Evolutionary conservation across 352 stramenopile genomes (phyloP).

Genomic region (Pythium guiyangense): DNA sequence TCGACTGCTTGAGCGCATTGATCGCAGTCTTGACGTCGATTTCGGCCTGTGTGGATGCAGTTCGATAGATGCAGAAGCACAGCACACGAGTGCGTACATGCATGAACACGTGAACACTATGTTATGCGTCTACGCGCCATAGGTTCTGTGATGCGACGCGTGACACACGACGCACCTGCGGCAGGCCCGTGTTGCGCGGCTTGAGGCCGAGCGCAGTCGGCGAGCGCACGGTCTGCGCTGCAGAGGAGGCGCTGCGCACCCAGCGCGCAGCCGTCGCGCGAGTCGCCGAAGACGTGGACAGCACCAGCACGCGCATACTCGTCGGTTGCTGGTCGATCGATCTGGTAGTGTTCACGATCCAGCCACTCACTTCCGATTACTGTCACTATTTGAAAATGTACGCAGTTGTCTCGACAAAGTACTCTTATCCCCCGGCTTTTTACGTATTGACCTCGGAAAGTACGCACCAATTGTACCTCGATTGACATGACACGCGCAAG

Average conservation of each 20-base stretch:
- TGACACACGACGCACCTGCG: constrained; percentile 30
- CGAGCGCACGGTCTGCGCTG: constrained; percentile 27
- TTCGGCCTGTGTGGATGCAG: constrained; percentile 24
- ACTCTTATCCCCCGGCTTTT: too few species aligned
- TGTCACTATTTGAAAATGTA: too few species aligned
- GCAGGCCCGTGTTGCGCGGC: constrained; percentile 42
- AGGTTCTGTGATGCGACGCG: neutral
- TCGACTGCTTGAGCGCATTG: constrained; percentile 46
- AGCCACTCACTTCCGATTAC: too few species aligned
- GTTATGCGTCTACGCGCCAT: too few species aligned
- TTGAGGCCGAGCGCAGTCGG: constrained; percentile 65
- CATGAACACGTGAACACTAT: neutral
- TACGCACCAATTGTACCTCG: neutral
- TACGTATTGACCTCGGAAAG: neutral
- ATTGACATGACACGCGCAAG: constrained; percentile 11
- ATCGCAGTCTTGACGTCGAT: constrained; percentile 61
- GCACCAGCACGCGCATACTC: constrained; percentile 40
- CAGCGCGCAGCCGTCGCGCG: constrained; percentile 34
- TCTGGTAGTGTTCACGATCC: too few species aligned
- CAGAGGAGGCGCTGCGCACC: constrained; percentile 32
- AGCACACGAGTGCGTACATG: neutral
- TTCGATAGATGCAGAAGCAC: neutral
- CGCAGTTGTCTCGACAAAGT: too few species aligned
- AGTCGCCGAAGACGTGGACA: constrained; percentile 20
- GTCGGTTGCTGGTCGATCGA: neutral